Conservation (phyloP, 805 yeast genomes). For the Lachancea lanzarotensis region DNA sequence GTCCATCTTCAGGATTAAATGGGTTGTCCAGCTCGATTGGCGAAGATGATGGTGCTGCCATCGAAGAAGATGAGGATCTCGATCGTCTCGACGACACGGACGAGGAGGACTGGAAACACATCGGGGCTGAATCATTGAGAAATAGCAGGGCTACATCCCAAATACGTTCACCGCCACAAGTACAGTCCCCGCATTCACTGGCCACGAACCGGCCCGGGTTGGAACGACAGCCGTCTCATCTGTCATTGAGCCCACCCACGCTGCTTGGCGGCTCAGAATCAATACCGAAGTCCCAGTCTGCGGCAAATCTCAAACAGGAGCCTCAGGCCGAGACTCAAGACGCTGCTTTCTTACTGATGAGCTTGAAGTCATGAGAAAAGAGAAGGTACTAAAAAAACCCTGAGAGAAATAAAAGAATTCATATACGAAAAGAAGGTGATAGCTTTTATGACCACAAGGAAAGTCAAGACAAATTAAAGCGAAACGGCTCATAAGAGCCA, state of each 20-base stretch:
- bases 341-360: constrained; percentile 29
- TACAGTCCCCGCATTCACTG: constrained; percentile 4
- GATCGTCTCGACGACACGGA: constrained; percentile 75
- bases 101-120: constrained; percentile 93
- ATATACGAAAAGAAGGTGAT: not conserved
- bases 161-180: constrained; percentile 9
- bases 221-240: constrained; percentile 7
- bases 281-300: not conserved
- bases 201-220: not conserved
- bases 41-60: not conserved
- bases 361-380: constrained; percentile 23
- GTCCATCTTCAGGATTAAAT: constrained; percentile 8
- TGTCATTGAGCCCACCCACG: constrained; percentile 6
- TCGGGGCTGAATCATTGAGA: constrained; percentile 71
- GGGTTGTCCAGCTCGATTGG: constrained; percentile 1
- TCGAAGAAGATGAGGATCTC: constrained; percentile 18
- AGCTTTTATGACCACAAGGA: too few relatives aligned
- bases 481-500: too few relatives aligned
- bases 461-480: too few relatives aligned
- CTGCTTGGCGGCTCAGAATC: constrained; percentile 1
- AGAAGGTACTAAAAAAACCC: not conserved
- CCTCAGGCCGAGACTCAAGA: constrained; percentile 16
- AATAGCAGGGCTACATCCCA: constrained; percentile 18
- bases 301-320: constrained; percentile 2
- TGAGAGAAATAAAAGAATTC: not conserved